Evolutionary conservation across 768 basidiomycete species (phyloP), one percentile per base, ranked within the genome.

Genomic region (Naematelia aurantialba): DNA sequence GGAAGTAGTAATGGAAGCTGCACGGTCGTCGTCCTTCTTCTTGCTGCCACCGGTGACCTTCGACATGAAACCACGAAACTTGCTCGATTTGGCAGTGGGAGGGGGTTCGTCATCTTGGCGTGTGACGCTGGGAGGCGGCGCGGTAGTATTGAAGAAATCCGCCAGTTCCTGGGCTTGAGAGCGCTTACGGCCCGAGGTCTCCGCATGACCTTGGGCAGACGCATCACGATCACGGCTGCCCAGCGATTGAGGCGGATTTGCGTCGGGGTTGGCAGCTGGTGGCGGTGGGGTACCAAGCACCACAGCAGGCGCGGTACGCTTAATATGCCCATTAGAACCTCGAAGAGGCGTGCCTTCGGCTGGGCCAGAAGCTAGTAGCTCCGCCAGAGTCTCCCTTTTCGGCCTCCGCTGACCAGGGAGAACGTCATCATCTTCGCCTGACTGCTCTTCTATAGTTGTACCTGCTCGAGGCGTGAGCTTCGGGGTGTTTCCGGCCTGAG

Each of bases 21-120:
- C 34, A 39, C 34, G 34, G 34, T 39, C 53, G 21, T 47, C 51
- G 13, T 61, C 52, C 29, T 61, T 55, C 44, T 42, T 52, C 45
- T 34, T 51, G 13, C 24, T 42, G 2, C 29, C 29, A 10, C 58
- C 72, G 34, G 83, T 85, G 25, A 91, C 79, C 66, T 85, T 86
- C 19, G 89, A 89, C 67, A 92, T 87, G 85, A 92, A 89, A 62
- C 85, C 83, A 75, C 87, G 86, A 60, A 91, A 78, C 31, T 60
- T 69, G 14, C 14, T 47, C 3, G 52, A 52, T 34, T 66, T 65
- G 4, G 61, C 39, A 3, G 68, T 58, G 3, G 56, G 55, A 30
- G 61, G 54, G 17, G 59, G 55, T 51, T 59, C 46, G 26, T 58
- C 52, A 11, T 34, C 10, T 17, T 39, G 34, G 8, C 34, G 34